Evolutionary conservation across 2,329 filamentous ascomycete genomes (phyloP), one percentile per base, ranked within the genome.

Genomic region (Aureobasidium leucospermi): DNA sequence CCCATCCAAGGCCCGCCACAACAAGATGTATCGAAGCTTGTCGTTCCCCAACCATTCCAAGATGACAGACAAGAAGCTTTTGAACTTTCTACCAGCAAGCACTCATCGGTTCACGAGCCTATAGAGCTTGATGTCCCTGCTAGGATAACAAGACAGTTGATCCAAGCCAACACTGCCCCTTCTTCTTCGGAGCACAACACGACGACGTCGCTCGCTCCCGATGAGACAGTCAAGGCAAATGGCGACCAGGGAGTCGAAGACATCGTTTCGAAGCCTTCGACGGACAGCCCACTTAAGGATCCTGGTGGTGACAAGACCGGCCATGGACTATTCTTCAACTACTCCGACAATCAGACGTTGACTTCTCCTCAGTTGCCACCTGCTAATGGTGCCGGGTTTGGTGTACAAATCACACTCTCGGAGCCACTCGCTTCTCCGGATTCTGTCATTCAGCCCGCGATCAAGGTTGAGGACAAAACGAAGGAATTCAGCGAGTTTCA

Each of bases 61-160:
- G 15, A n/a, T 28, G 2, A 28, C 4, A 29, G 10, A 23, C 58
- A 32, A 16, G 59, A 32, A 6, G 52, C 23, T 28, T 16, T 10
- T 36, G 60, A 56, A 47, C 42, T 48, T 23, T 46, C 58, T 42
- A 53, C 38, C 39, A 59, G 55, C 56, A 51, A 39, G 23, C 7
- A 39, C 19, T 59, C 56, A 29, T 51, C 56, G 8, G 29, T 43
- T 7, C 29, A 34, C 2, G 67, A 69, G 36, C 51, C 67, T 29
- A 63, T 69, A 43, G 70, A 72, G 60, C 62, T 71, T 41, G 67
- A 69, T 42, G 68, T 67, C 11, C 68, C 68, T 31, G 66, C 71
- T 41, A 65, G 68, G 23, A 66, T 73, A 29, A 74, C 72, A 2
- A 62, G 71, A 52, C 70, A 70, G 9, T 61, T 74, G 65, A 67